Evolutionary conservation across 306 rosid genomes (phyloP).

Genomic region (Glycine latifolia): DNA sequence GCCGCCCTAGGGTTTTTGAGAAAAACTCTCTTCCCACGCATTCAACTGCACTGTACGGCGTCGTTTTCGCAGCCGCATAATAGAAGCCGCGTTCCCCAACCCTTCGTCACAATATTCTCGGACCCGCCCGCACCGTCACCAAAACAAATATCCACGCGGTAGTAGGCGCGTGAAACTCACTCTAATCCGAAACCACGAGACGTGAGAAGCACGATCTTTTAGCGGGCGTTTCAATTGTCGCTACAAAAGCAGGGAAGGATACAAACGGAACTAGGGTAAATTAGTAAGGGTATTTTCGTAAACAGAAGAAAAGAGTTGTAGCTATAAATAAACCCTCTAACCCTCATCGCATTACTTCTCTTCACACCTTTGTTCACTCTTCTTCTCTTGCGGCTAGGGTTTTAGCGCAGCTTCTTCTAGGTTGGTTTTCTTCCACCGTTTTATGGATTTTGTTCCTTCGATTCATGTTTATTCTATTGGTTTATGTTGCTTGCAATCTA

Average conservation of each 20-base stretch:
- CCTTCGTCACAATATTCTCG: background rate
- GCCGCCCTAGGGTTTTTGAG: background rate
- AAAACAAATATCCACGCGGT: background rate
- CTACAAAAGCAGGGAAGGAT: background rate
- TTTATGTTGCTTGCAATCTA: background rate
- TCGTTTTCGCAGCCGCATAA: background rate
- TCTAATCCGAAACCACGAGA: background rate
- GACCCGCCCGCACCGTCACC: background rate
- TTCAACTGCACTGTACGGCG: background rate
- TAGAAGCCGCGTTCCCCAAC: background rate
- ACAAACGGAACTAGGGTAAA: background rate
- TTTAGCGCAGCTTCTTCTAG: slow-evolving; percentile 8
- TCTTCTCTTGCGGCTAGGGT: slow-evolving; percentile 35
- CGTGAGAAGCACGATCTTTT: background rate
- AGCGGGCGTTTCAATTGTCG: background rate
- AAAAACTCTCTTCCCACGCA: background rate
- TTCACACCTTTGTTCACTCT: background rate
- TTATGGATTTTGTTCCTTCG: background rate
- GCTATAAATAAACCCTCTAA: slow-evolving; percentile 4
- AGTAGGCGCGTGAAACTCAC: background rate
- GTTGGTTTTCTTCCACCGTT: background rate
- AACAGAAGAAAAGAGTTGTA: background rate
- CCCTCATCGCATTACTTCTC: background rate
- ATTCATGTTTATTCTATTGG: background rate
- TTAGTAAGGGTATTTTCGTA: slow-evolving; percentile 11